These are phyloP conservation scores for Pisolithus tinctorius DNA, from an alignment of 768 basidiomycete species.

Conservation along the genomic window DNA sequence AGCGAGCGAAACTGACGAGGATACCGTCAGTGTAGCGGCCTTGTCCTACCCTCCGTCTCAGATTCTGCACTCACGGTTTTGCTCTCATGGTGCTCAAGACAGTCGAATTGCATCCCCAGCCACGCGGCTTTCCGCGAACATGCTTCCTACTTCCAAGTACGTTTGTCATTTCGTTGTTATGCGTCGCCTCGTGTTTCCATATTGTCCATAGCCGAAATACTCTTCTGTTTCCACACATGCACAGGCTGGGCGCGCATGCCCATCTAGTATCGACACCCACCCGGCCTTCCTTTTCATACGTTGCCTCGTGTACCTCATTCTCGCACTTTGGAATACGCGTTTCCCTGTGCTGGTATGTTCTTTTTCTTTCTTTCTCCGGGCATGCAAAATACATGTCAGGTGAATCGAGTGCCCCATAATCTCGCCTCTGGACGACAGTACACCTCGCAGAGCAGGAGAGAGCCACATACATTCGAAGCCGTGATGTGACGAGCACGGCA, in stretches of 20 bases:
- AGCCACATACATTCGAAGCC: too few species aligned
- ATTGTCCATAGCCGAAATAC: too few species aligned
- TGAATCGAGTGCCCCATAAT: background rate
- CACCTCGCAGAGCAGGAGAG: too few species aligned
- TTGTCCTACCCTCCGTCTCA: constrained; percentile 26
- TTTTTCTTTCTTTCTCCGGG: constrained; percentile 13
- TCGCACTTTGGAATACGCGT: constrained; percentile 8
- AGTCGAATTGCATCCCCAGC: background rate
- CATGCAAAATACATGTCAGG: background rate
- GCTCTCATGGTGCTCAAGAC: background rate
- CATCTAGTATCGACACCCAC: background rate
- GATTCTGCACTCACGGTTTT: constrained; percentile 5
- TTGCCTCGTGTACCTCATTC: constrained; percentile 2
- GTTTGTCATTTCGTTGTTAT: constrained; percentile 7
- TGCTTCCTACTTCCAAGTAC: constrained; percentile 8
- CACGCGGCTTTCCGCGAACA: constrained; percentile 2
- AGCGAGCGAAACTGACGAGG: constrained; percentile 20
- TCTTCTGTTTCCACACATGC: background rate
- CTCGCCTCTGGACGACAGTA: background rate
- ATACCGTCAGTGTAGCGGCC: constrained; percentile 19
- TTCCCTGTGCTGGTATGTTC: constrained; percentile 1
- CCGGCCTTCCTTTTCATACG: constrained; percentile 2
- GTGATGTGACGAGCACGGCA: too few species aligned
- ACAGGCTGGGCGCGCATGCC: constrained; percentile 4
- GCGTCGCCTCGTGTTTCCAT: too few species aligned